Conservation (phyloP, 1,284 basidiomycete genomes). For the Cronartium quercuum region DNA sequence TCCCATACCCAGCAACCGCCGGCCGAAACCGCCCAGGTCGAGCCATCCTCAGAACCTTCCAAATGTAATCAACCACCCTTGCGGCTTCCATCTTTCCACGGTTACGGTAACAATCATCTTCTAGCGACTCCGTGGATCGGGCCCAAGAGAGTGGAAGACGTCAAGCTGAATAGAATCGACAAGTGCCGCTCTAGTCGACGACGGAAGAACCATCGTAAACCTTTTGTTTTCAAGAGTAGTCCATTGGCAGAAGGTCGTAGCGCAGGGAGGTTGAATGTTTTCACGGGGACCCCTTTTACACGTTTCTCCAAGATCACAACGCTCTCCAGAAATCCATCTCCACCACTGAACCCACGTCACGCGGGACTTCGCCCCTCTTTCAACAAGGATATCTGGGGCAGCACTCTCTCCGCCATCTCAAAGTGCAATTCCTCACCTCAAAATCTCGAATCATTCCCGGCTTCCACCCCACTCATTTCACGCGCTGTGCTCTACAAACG, state of each 20-base stretch:
- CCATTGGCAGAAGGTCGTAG: constrained; percentile 28
- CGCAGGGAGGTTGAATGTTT: constrained; percentile 13
- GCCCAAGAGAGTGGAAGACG: constrained; percentile 23
- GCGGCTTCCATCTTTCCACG: too few relatives aligned
- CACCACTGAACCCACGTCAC: background rate
- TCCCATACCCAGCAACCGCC: too few relatives aligned
- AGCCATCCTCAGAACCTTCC: too few relatives aligned
- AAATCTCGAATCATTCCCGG: background rate
- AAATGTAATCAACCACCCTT: too few relatives aligned
- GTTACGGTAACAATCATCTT: too few relatives aligned
- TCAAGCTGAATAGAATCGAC: constrained; percentile 34
- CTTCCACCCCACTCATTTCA: background rate
- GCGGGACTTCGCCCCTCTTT: background rate
- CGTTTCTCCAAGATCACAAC: background rate
- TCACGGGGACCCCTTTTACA: background rate
- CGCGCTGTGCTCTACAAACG: constrained; percentile 9
- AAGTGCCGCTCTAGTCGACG: constrained; percentile 9
- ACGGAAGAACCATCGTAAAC: constrained; percentile 5
- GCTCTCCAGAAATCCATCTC: background rate
- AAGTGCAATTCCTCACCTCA: background rate
- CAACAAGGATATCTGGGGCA: background rate
- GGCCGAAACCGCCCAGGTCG: too few relatives aligned
- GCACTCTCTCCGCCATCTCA: background rate
- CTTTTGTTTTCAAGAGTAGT: constrained; percentile 36
- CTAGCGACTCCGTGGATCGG: too few relatives aligned